A percentile compares a stretch with the other conserved stretches of the same genome.
Evolutionary conservation across 129 eudicot genomes (phyloP).

Genomic region (Arctium lappa): DNA sequence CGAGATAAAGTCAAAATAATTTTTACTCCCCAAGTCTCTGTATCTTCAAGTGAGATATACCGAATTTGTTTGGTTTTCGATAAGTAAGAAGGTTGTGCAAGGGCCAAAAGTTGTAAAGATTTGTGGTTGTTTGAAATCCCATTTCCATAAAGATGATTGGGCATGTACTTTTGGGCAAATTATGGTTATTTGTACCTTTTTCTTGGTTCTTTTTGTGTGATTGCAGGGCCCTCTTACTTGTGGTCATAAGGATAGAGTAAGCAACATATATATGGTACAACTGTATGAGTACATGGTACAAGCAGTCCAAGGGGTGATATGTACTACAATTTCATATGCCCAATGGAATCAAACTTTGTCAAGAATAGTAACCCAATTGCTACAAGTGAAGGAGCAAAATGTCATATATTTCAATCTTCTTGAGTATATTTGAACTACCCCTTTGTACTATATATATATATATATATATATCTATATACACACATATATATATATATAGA

Average conservation of each 20-base stretch:
- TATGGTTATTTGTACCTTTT: slow-evolving; percentile 32
- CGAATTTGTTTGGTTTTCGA: too few species aligned
- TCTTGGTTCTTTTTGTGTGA: slow-evolving; percentile 17
- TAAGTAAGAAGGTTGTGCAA: background rate
- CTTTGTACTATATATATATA: slow-evolving; percentile 4
- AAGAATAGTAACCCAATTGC: slow-evolving; percentile 15
- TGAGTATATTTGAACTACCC: slow-evolving; percentile 20
- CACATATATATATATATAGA: too few species aligned
- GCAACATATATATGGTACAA: slow-evolving; percentile 24
- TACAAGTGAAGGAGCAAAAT: slow-evolving; percentile 19
- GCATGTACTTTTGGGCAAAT: slow-evolving; percentile 37
- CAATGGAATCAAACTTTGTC: slow-evolving; percentile 24
- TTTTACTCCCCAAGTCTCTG: background rate
- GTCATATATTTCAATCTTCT: slow-evolving; percentile 5
- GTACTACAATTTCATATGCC: slow-evolving; percentile 14
- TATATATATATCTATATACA: too few species aligned
- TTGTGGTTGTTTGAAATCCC: background rate
- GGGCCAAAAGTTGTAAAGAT: background rate
- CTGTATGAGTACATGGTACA: slow-evolving; percentile 22
- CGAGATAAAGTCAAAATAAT: background rate
- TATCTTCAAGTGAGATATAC: background rate
- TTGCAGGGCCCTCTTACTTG: slow-evolving; percentile 22
- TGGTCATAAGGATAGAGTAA: slow-evolving; percentile 24
- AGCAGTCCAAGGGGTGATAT: slow-evolving; percentile 12
- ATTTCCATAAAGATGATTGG: slow-evolving; percentile 20